phyloP scores from a whole-genome alignment of 2,329 filamentous ascomycete species.

The Pseudopithomyces chartarum region DNA sequence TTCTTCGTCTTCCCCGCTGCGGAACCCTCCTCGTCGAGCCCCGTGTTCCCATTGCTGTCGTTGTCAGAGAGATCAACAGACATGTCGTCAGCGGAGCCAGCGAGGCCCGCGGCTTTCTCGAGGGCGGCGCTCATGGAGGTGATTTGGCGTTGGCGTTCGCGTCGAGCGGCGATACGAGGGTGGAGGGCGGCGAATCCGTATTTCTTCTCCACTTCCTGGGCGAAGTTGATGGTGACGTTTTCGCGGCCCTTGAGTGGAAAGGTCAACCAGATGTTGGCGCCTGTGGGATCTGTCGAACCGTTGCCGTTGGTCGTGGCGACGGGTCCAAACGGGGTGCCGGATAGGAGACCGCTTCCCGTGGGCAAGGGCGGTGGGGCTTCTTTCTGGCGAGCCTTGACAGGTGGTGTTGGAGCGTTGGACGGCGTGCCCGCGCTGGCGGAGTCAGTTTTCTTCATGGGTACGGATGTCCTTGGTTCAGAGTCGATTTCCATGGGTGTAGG shows the following conservation, averaged over 20 bases:
- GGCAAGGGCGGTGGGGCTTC: constrained; percentile 63
- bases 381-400: constrained; percentile 61
- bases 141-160: constrained; percentile 84
- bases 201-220: constrained; percentile 87
- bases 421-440: constrained; percentile 42
- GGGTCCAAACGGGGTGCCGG: constrained; percentile 64
- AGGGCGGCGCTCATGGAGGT: constrained; percentile 86
- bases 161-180: constrained; percentile 85
- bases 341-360: constrained; percentile 67
- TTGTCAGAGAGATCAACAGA: constrained; percentile 72
- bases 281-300: constrained; percentile 46
- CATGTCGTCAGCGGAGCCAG: constrained; percentile 78
- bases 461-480: constrained; percentile 31
- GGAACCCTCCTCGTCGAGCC: constrained; percentile 53
- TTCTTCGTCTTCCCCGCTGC: constrained; percentile 65
- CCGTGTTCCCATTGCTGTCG: constrained; percentile 85
- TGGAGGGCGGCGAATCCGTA: constrained; percentile 96
- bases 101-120: constrained; percentile 71
- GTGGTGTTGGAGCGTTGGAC: constrained; percentile 57
- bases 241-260: constrained; percentile 80
- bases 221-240: constrained; percentile 95
- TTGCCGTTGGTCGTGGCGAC: constrained; percentile 54
- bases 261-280: constrained; percentile 80
- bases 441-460: constrained; percentile 41
- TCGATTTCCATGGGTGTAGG: constrained; percentile 46